Evolutionary conservation across 2,329 filamentous ascomycete genomes (phyloP).

Genomic region (Aspergillus caelatus): DNA sequence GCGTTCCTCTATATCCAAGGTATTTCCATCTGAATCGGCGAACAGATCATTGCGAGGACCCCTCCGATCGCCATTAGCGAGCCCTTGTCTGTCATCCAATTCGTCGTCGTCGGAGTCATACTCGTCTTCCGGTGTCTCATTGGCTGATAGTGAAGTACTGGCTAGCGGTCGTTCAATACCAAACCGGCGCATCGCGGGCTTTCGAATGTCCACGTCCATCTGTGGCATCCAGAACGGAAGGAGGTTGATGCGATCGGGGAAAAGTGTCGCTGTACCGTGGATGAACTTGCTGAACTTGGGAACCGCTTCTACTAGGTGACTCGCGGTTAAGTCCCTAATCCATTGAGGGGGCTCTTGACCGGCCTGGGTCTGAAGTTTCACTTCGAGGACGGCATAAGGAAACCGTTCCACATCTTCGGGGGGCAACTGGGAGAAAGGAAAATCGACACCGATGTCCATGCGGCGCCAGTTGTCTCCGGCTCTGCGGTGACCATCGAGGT

Average conservation of each 20-base stretch:
- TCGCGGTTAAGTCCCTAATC: slow-evolving; percentile 90
- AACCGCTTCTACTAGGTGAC: slow-evolving; percentile 96
- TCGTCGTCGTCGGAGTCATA: slow-evolving; percentile 68
- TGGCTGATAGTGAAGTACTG: slow-evolving; percentile 74
- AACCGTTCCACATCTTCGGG: slow-evolving; percentile 85
- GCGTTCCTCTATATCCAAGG: slow-evolving; percentile 80
- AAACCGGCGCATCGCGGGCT: slow-evolving; percentile 84
- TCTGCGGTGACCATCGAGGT: slow-evolving; percentile 76
- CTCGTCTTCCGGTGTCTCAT: slow-evolving; percentile 72
- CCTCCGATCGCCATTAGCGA: background rate
- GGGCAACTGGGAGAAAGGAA: slow-evolving; percentile 86
- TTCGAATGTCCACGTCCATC: slow-evolving; percentile 97
- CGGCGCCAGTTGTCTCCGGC: slow-evolving; percentile 90
- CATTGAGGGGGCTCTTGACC: slow-evolving; percentile 95
- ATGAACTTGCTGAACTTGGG: slow-evolving; percentile 99
- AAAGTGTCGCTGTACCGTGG: slow-evolving; percentile 85
- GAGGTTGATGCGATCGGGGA: slow-evolving; percentile 83
- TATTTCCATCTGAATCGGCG: slow-evolving; percentile 49
- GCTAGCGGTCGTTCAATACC: slow-evolving; percentile 81
- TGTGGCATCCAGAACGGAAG: slow-evolving; percentile 98
- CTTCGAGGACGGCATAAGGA: slow-evolving; percentile 93
- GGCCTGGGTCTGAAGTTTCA: slow-evolving; percentile 94
- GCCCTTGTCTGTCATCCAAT: slow-evolving; percentile 39
- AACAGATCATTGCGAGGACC: slow-evolving; percentile 48
- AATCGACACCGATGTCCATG: slow-evolving; percentile 97